Evolutionary conservation across 2,329 filamentous ascomycete genomes (phyloP), one percentile per base, ranked within the genome.

Genomic region (Sporothrix mexicana): DNA sequence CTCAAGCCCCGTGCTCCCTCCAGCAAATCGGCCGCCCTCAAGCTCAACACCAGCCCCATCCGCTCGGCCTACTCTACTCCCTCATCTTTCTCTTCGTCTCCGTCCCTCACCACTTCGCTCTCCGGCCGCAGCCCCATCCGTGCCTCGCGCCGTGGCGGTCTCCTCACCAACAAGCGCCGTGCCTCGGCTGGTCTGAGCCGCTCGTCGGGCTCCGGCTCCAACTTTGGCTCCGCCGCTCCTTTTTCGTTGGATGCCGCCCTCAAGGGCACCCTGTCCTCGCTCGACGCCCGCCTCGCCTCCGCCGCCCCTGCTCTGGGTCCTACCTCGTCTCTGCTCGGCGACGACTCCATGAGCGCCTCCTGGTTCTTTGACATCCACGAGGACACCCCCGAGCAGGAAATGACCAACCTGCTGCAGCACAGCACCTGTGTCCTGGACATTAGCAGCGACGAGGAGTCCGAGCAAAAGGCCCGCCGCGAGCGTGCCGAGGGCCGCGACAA

Each of bases 301-400:
- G 76, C 79, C 2, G 73, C 79, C 6, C 75, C 79, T 70, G 78
- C 78, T 75, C 77, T 78, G 72, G n/a, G 61, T 36, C 30, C 30
- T 7, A 36, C 30, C 6, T 77, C 80, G 67, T 73, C 79, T 76
- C 73, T 76, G 61, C 79, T 87, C 49, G 75, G 82, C 57, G 84
- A 84, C 74, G 79, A 36, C n/a, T 64, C 84, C 25, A 80, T 86
- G 77, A 88, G 92, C 79, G 86, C 89, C 47, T 87, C 87, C 73
- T 98, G 94, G 95, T 92, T 92, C 84, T 98, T 99, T 79, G 92
- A 95, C 73, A 98, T 99, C 78, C 91, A 98, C 80, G 93, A 97
- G 80, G 95, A 99, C 81, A 94, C 93, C 0, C 89, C 92, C 8
- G 93, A 97, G 80, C 93, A 98, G 79, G 92, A 97, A 79, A 93